phyloP scores from a whole-genome alignment of 2,329 filamentous ascomycete species.

The Ramichloridium luteum region DNA sequence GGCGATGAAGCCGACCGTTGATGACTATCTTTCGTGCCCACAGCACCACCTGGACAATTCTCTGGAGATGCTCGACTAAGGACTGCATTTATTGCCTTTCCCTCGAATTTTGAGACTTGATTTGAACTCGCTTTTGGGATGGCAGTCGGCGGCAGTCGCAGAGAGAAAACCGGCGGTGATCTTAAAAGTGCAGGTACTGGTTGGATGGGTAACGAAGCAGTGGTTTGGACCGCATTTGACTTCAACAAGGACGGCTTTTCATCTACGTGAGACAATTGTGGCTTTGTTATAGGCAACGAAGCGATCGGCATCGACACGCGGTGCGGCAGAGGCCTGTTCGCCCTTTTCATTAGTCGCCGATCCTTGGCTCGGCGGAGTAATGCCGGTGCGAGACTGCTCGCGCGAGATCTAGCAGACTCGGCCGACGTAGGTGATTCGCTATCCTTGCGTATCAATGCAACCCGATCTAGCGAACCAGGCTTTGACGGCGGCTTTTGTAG shows the following conservation, averaged over 20 bases:
- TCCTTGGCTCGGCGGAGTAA: neutral
- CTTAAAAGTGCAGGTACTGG: slow-evolving; percentile 8
- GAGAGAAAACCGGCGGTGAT: slow-evolving; percentile 7
- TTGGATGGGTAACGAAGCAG: too few relatives aligned
- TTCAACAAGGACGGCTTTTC: slow-evolving; percentile 17
- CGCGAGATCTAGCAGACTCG: too few relatives aligned
- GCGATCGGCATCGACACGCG: too few relatives aligned
- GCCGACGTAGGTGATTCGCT: too few relatives aligned
- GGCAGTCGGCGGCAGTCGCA: slow-evolving; percentile 1
- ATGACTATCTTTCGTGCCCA: too few relatives aligned
- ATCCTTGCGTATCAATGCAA: too few relatives aligned
- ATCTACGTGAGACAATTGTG: too few relatives aligned
- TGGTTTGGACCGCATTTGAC: slow-evolving; percentile 21
- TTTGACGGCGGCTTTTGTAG: slow-evolving; percentile 5
- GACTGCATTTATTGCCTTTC: slow-evolving; percentile 6
- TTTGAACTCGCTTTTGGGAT: slow-evolving; percentile 3
- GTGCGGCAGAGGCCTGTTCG: neutral
- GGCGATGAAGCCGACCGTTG: too few relatives aligned
- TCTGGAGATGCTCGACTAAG: slow-evolving; percentile 5
- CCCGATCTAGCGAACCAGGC: too few relatives aligned
- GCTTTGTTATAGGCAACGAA: too few relatives aligned
- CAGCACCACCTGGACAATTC: slow-evolving; percentile 4
- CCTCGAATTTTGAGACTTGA: slow-evolving; percentile 8
- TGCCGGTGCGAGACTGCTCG: neutral
- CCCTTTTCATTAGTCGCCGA: neutral